Conservation (phyloP, 2,329 filamentous ascomycete genomes). For the Diaporthe ilicicola region DNA sequence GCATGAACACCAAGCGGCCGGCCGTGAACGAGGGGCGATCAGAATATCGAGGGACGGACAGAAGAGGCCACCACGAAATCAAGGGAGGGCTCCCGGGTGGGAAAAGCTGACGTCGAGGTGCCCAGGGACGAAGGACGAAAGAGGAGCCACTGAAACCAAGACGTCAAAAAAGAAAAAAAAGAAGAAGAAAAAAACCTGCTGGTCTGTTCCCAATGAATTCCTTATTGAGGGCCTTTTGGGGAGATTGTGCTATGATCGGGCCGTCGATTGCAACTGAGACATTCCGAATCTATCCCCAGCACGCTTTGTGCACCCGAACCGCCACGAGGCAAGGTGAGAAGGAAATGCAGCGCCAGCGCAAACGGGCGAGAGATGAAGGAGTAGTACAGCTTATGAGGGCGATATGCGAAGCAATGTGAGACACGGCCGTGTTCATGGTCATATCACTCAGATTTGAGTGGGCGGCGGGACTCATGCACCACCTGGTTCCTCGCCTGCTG, state of each 20-base stretch:
- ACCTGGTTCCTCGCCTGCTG: not conserved
- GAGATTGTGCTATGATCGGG: conserved; percentile 6
- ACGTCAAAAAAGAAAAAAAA: too few species aligned
- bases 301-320: not conserved
- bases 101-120: not conserved
- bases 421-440: not conserved
- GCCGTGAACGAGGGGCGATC: not conserved
- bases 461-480: not conserved
- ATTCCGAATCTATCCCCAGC: conserved; percentile 18
- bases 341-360: not conserved
- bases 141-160: not conserved
- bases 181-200: not conserved
- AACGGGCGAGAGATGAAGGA: conserved; percentile 9
- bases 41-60: not conserved
- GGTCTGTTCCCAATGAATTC: not conserved
- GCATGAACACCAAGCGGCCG: not conserved
- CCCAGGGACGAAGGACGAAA: not conserved
- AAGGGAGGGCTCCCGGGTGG: not conserved
- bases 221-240: conserved; percentile 1
- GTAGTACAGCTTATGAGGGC: not conserved
- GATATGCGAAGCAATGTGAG: not conserved
- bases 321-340: not conserved
- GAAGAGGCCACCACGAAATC: not conserved
- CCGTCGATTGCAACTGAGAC: conserved; percentile 18
- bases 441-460: not conserved